Base-by-base conservation (phyloP, 495 filamentous ascomycete species). In the Penicillium maclennaniae region DNA sequence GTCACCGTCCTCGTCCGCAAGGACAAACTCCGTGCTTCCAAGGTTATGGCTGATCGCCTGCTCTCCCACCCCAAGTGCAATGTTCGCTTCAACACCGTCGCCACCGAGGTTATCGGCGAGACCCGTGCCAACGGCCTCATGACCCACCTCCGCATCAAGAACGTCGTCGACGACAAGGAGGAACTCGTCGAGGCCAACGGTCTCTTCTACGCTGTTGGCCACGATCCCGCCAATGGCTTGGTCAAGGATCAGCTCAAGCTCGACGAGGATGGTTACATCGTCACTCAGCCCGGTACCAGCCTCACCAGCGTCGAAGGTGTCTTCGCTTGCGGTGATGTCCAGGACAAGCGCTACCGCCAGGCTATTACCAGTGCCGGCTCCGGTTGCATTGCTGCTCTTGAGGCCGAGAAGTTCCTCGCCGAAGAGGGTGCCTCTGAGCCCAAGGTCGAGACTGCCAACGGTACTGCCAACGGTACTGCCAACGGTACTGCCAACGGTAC, bases 291-390 rank as follows among this genome's bases (percentile, higher is more conserved):
- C 3, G 93, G 93, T 26, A 92, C 91, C 45, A 89, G 89, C 57
- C 80, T 85, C 57, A 99, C 93, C 40, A 96, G 83, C 68, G 69
- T 96, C 6, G 83, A 91, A 67, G 93, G 93, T 63, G 89, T 99
- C 8, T 99, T 97, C 69, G 93, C 93, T 46, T 92, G 92, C 41
- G 93, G 93, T 45, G 93, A 99, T 66, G 93, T 99, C 17, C 95
- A 97, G 76, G 95, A 99, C 68, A 97, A 97, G 83, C 85, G 87
- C 62, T 99, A 99, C 71, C 82, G 95, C 66, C 93, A 98, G 76
- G 93, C 93, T 49, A 92, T 98, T 62, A 98, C 93, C 46, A 96
- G 90, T 78, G 93, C 93, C 63, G 92, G 92, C 20, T 87, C 92
- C 54, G 93, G 93, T 59, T 98, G 93, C 69, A 84, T 96, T 63